Evolutionary conservation across 768 basidiomycete species (phyloP).

Genomic region (Pleurotus citrinopileatus): DNA sequence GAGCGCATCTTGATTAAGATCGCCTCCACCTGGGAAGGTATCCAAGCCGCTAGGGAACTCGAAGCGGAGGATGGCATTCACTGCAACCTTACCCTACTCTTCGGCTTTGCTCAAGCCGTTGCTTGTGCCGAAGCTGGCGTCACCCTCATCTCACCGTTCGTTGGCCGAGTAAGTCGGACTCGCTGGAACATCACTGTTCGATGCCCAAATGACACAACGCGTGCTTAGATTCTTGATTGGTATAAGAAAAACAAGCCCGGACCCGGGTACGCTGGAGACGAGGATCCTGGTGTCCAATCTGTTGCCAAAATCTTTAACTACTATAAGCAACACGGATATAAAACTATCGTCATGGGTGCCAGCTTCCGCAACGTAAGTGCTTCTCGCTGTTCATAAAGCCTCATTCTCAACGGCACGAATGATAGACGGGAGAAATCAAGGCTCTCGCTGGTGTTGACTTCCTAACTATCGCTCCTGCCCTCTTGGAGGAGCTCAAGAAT

Average conservation of each 20-base stretch:
- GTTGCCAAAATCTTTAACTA: constrained; percentile 99
- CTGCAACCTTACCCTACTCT: constrained; percentile 98
- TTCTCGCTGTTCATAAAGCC: neutral
- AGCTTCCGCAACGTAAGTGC: constrained; percentile 93
- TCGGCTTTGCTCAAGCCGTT: constrained; percentile 98
- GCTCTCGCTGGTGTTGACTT: constrained; percentile 96
- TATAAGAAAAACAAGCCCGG: constrained; percentile 87
- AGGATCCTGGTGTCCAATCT: constrained; percentile 93
- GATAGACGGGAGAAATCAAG: constrained; percentile 86
- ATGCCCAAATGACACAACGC: constrained; percentile 11
- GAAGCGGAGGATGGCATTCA: constrained; percentile 92
- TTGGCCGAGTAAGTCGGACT: constrained; percentile 77
- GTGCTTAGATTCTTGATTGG: constrained; percentile 93
- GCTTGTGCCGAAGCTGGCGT: constrained; percentile 98
- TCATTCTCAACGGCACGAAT: constrained; percentile 9
- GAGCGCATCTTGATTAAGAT: constrained; percentile 99
- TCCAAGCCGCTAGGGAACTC: constrained; percentile 96
- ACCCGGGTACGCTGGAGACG: constrained; percentile 84
- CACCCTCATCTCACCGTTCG: constrained; percentile 98
- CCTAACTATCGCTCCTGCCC: constrained; percentile 88
- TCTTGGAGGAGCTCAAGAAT: constrained; percentile 92
- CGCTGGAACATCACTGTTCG: constrained; percentile 12
- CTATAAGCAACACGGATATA: constrained; percentile 98
- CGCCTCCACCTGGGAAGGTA: constrained; percentile 99
- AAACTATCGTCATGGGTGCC: constrained; percentile 99